Evolutionary conservation across 768 basidiomycete genomes (phyloP).

Genomic region (Hydnum rufescens): DNA sequence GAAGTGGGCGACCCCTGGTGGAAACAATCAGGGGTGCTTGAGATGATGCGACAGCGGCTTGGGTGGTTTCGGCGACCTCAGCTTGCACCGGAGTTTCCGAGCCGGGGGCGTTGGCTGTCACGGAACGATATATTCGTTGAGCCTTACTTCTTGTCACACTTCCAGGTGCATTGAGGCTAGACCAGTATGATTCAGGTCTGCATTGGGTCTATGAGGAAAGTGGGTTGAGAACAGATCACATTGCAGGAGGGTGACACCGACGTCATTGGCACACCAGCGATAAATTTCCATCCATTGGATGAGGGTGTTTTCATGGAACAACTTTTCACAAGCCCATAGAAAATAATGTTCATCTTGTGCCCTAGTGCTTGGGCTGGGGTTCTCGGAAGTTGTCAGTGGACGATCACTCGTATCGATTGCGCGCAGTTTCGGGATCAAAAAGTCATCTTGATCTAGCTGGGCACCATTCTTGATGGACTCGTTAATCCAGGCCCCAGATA

Average conservation of each 20-base stretch:
- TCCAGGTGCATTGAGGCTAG: not conserved
- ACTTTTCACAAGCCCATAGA: not conserved
- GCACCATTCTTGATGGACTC: not conserved
- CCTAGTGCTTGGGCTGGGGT: not conserved
- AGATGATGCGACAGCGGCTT: no score
- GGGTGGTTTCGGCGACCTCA: no score
- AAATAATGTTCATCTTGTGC: not conserved
- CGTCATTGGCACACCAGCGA: not conserved
- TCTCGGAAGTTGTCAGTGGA: not conserved
- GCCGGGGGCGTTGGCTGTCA: no score
- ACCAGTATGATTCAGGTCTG: not conserved
- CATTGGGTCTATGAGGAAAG: not conserved
- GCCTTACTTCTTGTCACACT: not conserved
- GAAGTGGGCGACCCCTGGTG: no score
- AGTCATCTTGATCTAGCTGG: not conserved
- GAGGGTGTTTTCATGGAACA: not conserved
- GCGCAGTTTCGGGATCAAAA: not conserved
- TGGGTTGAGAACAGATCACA: not conserved
- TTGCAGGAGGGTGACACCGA: not conserved
- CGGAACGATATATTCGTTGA: not conserved
- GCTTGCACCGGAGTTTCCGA: no score
- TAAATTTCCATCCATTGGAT: not conserved
- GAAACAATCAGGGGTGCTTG: no score
- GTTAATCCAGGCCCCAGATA: not conserved
- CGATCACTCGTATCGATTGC: not conserved